Base-by-base conservation (phyloP, 768 basidiomycete species). In the Collybia mongolica region DNA sequence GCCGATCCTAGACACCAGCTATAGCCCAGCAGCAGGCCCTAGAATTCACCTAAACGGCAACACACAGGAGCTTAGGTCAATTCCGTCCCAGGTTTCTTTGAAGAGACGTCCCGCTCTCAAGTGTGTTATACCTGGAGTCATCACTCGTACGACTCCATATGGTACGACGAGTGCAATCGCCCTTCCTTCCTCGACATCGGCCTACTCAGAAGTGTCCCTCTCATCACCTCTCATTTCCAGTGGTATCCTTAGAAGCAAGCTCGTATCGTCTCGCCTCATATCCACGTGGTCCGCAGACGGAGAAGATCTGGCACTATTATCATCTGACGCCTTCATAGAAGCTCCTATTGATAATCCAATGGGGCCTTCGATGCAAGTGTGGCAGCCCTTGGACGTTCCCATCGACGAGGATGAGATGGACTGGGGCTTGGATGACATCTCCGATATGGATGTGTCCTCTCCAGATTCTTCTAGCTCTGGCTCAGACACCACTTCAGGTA, bases 1-100 rank as follows among this genome's bases (percentile, higher is more conserved):
- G 8, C 69, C 70, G 12, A 59, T 74, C 26, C 53, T 71, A 19
- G 73, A 73, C 43, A 52, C 57, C n/a, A 47, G 59, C 23, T 50
- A 52, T 24, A 57, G 48, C 45, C 64, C 62, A 2, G 17, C 56
- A 37, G 17, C 58, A 39, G 42, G 26, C 32, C 52, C 49, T 32
- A 44, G 35, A 39, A 54, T 36, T 54, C 54, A 14, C 38, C n/a
- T 48, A 18, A 35, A 47, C 46, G 12, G 18, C 23, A 15, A 46
- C 22, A 5, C 38, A 29, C 39, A 29, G 6, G 49, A 46, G 6
- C 12, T 49, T 4, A 23, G 17, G 14, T 35, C 5, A 26, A 29
- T 38, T 24, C 39, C 46, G 29, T 9, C 15, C 24, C 29, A 40
- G 1, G 46, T 37, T 39, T 46, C 2, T 40, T 49, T 35, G 24